Conservation (phyloP, 495 filamentous ascomycete species). For the Eremomyces bilateralis region DNA sequence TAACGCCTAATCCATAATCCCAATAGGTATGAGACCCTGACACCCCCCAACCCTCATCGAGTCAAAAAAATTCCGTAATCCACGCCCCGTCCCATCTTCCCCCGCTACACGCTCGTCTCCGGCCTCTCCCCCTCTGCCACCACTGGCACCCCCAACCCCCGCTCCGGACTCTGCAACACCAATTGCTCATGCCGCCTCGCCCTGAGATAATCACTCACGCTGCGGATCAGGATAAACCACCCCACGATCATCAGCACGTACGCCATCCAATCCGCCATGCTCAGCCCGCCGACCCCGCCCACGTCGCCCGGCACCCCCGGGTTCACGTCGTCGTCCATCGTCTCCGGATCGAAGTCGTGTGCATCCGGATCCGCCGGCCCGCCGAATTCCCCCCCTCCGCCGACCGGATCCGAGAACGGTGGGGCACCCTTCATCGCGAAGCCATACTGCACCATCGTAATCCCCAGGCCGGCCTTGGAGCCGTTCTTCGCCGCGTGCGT, state of each 20-base stretch:
- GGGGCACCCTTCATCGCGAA: slow-evolving; percentile 61
- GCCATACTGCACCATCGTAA: slow-evolving; percentile 89
- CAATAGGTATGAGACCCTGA: too few relatives aligned
- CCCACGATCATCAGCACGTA: slow-evolving; percentile 92
- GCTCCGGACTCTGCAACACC: slow-evolving; percentile 81
- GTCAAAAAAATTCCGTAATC: background rate
- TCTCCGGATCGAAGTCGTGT: slow-evolving; percentile 70
- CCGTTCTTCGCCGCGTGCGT: slow-evolving; percentile 97
- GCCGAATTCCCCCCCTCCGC: slow-evolving; percentile 24
- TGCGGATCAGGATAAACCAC: slow-evolving; percentile 88
- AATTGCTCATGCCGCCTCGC: slow-evolving; percentile 80
- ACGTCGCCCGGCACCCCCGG: slow-evolving; percentile 16
- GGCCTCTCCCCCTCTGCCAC: slow-evolving; percentile 73
- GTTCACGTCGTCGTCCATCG: slow-evolving; percentile 17
- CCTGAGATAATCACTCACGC: slow-evolving; percentile 69
- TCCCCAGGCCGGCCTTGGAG: slow-evolving; percentile 78
- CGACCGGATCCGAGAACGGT: slow-evolving; percentile 14
- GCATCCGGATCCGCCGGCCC: slow-evolving; percentile 69
- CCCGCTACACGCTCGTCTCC: slow-evolving; percentile 51
- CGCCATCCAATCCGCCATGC: slow-evolving; percentile 67
- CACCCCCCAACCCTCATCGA: too few relatives aligned
- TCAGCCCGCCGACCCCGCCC: slow-evolving; percentile 25
- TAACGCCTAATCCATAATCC: too few relatives aligned
- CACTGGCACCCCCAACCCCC: slow-evolving; percentile 66
- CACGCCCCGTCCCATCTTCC: background rate